phyloP scores from a whole-genome alignment of 345 rosid species.

The Citrus cavaleriei region DNA sequence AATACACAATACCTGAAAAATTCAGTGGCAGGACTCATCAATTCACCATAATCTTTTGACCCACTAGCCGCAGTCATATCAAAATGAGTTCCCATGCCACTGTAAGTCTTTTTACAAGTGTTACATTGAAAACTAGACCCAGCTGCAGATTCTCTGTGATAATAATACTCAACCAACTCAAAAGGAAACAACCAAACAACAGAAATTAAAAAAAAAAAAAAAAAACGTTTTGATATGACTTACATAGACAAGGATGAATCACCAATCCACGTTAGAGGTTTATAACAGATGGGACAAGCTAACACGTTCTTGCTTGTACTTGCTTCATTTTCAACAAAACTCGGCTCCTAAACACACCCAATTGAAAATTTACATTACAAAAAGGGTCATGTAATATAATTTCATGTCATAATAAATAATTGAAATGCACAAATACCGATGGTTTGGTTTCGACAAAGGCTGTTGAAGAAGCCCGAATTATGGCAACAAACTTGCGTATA shows the following conservation, averaged over 20 bases:
- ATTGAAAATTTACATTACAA: not conserved
- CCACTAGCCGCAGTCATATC: slow-evolving; percentile 62
- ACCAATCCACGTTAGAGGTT: slow-evolving; percentile 33
- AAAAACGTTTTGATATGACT: not conserved
- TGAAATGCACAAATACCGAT: slow-evolving; percentile 28
- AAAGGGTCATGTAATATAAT: not conserved
- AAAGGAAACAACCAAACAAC: not conserved
- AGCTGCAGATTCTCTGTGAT: slow-evolving; percentile 39
- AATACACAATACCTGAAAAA: slow-evolving; percentile 39
- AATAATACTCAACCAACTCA: slow-evolving; percentile 11
- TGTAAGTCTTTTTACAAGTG: slow-evolving; percentile 61
- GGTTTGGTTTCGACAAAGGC: slow-evolving; percentile 44
- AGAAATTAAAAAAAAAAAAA: not conserved
- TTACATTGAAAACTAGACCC: slow-evolving; percentile 49
- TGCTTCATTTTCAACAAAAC: slow-evolving; percentile 31
- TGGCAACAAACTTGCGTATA: slow-evolving; percentile 13
- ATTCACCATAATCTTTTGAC: slow-evolving; percentile 41
- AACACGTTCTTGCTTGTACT: slow-evolving; percentile 26
- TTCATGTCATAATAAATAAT: not conserved
- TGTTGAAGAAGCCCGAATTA: slow-evolving; percentile 46
- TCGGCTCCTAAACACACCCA: slow-evolving; percentile 27
- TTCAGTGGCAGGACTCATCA: slow-evolving; percentile 57
- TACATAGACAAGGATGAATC: slow-evolving; percentile 42
- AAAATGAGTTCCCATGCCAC: slow-evolving; percentile 59
- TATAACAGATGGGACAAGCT: slow-evolving; percentile 86